Evolutionary conservation across 2,329 filamentous ascomycete species (phyloP).

Genomic region (Talaromyces sp.): DNA sequence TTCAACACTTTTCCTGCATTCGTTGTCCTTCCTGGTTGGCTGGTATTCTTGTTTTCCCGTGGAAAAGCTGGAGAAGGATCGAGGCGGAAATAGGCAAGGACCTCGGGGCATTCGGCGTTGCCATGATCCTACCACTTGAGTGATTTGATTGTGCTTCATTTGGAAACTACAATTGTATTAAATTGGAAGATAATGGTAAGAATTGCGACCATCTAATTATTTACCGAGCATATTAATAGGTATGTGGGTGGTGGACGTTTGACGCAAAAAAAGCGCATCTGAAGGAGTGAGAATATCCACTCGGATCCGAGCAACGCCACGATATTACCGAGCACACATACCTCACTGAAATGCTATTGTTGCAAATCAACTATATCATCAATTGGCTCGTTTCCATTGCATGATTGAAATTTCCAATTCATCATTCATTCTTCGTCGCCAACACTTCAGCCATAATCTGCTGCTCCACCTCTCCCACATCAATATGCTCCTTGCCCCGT

Average conservation of each 20-base stretch:
- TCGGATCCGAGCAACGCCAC: neutral
- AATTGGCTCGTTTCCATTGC: neutral
- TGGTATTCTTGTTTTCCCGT: neutral
- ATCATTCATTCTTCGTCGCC: neutral
- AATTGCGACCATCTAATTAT: neutral
- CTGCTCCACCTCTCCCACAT: constrained; percentile 14
- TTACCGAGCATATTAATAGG: neutral
- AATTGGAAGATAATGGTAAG: neutral
- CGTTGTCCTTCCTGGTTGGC: neutral
- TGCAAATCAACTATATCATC: neutral
- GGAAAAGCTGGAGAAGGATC: neutral
- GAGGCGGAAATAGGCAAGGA: neutral
- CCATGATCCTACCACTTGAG: neutral
- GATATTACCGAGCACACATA: neutral
- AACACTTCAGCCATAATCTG: constrained; percentile 14
- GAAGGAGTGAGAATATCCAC: neutral
- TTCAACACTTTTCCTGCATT: neutral
- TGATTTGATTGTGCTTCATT: neutral
- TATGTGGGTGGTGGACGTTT: neutral
- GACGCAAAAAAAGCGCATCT: neutral
- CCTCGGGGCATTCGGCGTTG: neutral
- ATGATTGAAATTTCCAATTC: neutral
- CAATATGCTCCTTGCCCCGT: constrained; percentile 14
- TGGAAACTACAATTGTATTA: neutral
- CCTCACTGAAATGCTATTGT: neutral